phyloP scores from a whole-genome alignment of 2,329 filamentous ascomycete genomes.

The Tolypocladium ovalisporum region DNA sequence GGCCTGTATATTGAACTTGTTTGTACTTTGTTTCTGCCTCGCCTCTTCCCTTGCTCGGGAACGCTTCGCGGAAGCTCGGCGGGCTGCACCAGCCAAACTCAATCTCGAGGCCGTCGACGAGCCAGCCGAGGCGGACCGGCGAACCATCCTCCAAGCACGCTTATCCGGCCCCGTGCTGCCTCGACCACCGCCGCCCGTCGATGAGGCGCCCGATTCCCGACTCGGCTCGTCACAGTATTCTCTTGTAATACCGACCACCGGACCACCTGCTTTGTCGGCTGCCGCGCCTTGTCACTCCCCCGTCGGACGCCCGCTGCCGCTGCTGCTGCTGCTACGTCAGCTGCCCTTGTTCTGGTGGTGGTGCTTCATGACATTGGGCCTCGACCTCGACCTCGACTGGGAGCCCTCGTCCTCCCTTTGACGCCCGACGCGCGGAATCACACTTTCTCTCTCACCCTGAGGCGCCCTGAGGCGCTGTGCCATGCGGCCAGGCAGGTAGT shows the following conservation, averaged over 20 bases:
- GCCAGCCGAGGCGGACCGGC: background rate
- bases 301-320: background rate
- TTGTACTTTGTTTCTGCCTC: slow-evolving; percentile 19
- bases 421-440: background rate
- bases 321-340: background rate
- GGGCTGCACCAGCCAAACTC: background rate
- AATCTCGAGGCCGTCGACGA: background rate
- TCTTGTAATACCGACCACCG: slow-evolving; percentile 24
- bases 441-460: background rate
- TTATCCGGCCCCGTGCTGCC: background rate
- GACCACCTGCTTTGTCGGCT: slow-evolving; percentile 6
- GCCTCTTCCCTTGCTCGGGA: slow-evolving; percentile 4
- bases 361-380: background rate
- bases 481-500: slow-evolving; percentile 55
- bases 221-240: slow-evolving; percentile 12
- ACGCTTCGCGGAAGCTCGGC: background rate
- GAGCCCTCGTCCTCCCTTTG: background rate
- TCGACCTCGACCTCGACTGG: background rate
- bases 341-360: background rate
- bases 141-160: background rate
- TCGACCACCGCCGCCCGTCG: background rate
- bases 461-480: slow-evolving; percentile 11
- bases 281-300: slow-evolving; percentile 1
- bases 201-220: slow-evolving; percentile 1
- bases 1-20: slow-evolving; percentile 24